Evolutionary conservation across 805 yeast species (phyloP).

Genomic region (Saturnispora dispora): DNA sequence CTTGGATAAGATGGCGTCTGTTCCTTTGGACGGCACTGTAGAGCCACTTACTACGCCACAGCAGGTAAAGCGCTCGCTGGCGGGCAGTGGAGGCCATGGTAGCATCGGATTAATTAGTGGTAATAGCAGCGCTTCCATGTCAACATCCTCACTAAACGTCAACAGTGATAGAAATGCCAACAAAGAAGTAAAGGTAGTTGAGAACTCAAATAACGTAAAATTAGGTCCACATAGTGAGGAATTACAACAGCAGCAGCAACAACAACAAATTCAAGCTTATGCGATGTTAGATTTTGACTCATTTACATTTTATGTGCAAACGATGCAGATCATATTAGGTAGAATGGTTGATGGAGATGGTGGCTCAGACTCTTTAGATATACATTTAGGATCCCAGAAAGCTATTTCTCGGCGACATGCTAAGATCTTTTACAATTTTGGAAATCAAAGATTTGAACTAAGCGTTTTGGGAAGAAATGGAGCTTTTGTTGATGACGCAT

Average conservation of each 20-base stretch:
- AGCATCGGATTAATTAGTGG: not conserved
- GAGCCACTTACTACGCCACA: slow-evolving; percentile 9
- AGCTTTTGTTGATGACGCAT: slow-evolving; percentile 87
- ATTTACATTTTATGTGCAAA: slow-evolving; percentile 92
- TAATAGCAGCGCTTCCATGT: not conserved
- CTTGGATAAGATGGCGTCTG: slow-evolving; percentile 1
- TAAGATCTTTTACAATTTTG: slow-evolving; percentile 91
- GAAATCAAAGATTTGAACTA: slow-evolving; percentile 87
- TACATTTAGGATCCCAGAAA: slow-evolving; percentile 84
- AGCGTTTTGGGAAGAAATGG: slow-evolving; percentile 93
- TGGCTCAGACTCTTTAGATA: slow-evolving; percentile 61
- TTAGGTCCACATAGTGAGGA: not conserved
- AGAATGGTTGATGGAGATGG: slow-evolving; percentile 67
- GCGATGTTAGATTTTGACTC: slow-evolving; percentile 85
- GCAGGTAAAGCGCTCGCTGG: slow-evolving; percentile 9
- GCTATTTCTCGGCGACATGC: slow-evolving; percentile 94
- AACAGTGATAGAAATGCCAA: not conserved
- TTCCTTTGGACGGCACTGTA: slow-evolving; percentile 3
- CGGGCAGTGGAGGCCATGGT: slow-evolving; percentile 1
- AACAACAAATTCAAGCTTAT: slow-evolving; percentile 41
- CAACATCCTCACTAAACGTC: not conserved
- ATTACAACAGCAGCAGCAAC: slow-evolving; percentile 20
- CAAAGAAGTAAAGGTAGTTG: not conserved
- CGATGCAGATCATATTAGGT: slow-evolving; percentile 90
- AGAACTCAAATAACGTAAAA: not conserved